phyloP scores from a whole-genome alignment of 2,329 filamentous ascomycete genomes.

The Cadophora gregata region DNA sequence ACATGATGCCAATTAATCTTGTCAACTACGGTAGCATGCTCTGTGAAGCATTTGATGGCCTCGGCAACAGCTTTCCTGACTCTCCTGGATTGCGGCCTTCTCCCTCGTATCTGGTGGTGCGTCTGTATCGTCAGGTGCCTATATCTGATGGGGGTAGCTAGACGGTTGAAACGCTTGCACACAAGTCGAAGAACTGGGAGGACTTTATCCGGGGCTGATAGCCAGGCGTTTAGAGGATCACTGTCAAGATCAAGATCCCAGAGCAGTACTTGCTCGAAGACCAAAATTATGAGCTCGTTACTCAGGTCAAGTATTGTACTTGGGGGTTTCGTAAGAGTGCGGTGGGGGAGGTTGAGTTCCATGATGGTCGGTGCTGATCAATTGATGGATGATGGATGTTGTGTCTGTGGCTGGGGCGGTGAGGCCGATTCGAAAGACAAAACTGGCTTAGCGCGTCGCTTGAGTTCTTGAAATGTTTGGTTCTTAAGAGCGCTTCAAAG shows the following conservation, averaged over 20 bases:
- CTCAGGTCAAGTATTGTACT: neutral
- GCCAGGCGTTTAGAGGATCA: neutral
- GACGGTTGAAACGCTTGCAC: neutral
- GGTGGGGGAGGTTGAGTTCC: neutral
- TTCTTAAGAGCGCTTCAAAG: no score
- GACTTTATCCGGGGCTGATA: neutral
- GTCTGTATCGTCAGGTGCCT: neutral
- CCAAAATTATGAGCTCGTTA: neutral
- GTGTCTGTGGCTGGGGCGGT: no score
- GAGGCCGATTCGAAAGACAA: no score
- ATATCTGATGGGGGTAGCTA: slow-evolving; percentile 2
- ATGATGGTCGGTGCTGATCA: neutral
- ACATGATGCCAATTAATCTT: neutral
- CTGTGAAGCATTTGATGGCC: neutral
- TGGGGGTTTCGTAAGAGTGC: no score
- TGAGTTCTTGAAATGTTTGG: no score
- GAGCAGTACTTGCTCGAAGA: neutral
- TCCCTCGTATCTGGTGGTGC: neutral
- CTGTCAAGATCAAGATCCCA: neutral
- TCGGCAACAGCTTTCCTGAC: neutral
- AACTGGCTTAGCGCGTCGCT: no score
- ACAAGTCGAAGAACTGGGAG: neutral
- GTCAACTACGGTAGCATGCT: neutral
- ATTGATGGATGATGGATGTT: neutral
- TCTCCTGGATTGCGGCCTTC: neutral